These are phyloP conservation scores for Sanghuangporus baumii DNA, from an alignment of 1,284 basidiomycete genomes.

Conservation along the genomic window DNA sequence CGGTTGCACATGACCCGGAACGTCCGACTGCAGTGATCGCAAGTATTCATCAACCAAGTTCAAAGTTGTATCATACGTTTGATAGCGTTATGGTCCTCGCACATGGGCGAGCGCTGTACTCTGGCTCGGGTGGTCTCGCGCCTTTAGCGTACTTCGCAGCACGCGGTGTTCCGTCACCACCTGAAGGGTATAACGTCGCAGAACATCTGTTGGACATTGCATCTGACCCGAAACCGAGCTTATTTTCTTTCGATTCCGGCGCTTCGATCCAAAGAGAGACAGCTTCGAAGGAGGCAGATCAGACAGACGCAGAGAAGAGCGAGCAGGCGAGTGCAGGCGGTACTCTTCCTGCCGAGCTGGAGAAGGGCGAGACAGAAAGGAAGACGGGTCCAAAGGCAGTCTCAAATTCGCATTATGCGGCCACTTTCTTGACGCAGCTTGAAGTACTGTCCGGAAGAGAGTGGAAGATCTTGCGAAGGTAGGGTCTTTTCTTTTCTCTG, in stretches of 20 bases:
- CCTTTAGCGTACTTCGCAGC: constrained; percentile 60
- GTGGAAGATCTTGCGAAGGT: constrained; percentile 77
- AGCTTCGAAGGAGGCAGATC: neutral
- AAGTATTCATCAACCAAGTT: constrained; percentile 85
- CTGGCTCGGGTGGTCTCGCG: constrained; percentile 63
- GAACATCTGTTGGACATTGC: constrained; percentile 87
- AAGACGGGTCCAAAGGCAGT: constrained; percentile 15
- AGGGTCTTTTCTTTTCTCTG: constrained; percentile 18
- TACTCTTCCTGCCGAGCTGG: neutral
- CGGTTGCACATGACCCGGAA: constrained; percentile 63
- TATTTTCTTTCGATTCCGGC: constrained; percentile 28
- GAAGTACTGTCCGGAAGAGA: constrained; percentile 75
- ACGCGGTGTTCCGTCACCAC: constrained; percentile 39
- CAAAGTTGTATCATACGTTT: constrained; percentile 80
- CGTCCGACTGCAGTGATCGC: constrained; percentile 78
- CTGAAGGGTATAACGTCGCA: constrained; percentile 80
- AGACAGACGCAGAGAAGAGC: constrained; percentile 1
- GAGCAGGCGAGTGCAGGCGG: neutral
- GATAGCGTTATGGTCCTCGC: constrained; percentile 77
- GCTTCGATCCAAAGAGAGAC: neutral
- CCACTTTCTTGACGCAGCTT: constrained; percentile 84
- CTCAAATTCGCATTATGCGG: constrained; percentile 37
- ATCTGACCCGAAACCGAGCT: constrained; percentile 47
- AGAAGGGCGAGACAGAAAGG: neutral
- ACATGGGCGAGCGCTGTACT: constrained; percentile 75